Percentiles rank a stretch among this genome's conserved stretches.
phyloP scores from a whole-genome alignment of 192 early-diverging fungal species.

The Geranomyces michiganensis region DNA sequence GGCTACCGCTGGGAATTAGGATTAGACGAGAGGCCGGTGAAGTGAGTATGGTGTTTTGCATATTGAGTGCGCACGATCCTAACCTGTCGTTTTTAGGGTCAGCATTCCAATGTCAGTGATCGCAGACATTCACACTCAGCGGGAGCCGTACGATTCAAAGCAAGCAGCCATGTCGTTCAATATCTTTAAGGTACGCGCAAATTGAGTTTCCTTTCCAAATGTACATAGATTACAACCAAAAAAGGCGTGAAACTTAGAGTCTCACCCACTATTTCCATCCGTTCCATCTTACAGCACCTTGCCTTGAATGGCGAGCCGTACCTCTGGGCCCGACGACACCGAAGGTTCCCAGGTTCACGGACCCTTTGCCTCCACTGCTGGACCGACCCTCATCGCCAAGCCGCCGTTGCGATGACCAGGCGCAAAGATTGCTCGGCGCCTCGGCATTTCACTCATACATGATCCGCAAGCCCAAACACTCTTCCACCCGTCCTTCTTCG shows the following conservation, averaged over 20 bases:
- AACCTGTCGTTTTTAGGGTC: background rate
- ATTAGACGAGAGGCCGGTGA: conserved; percentile 8
- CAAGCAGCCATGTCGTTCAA: conserved; percentile 4
- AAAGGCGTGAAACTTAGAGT: background rate
- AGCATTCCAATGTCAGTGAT: conserved; percentile 6
- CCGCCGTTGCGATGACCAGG: too few relatives aligned
- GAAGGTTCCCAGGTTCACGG: background rate
- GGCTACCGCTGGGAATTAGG: conserved; percentile 9
- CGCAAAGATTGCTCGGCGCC: background rate
- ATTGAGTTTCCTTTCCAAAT: too few relatives aligned
- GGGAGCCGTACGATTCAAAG: background rate
- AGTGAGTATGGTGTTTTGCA: background rate
- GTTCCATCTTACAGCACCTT: background rate
- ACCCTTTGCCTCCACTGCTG: conserved; percentile 4
- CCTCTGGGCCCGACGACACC: conserved; percentile 6
- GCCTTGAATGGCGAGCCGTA: background rate
- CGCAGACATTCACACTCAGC: background rate
- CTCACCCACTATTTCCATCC: background rate
- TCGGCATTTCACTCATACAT: conserved; percentile 31
- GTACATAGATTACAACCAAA: background rate
- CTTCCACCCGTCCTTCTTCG: conserved; percentile 53
- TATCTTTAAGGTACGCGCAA: background rate
- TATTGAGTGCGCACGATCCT: background rate
- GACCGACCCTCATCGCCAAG: background rate
- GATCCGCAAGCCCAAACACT: conserved; percentile 50